phyloP scores from a whole-genome alignment of 2,329 filamentous ascomycete genomes.

The Alternaria arborescens region DNA sequence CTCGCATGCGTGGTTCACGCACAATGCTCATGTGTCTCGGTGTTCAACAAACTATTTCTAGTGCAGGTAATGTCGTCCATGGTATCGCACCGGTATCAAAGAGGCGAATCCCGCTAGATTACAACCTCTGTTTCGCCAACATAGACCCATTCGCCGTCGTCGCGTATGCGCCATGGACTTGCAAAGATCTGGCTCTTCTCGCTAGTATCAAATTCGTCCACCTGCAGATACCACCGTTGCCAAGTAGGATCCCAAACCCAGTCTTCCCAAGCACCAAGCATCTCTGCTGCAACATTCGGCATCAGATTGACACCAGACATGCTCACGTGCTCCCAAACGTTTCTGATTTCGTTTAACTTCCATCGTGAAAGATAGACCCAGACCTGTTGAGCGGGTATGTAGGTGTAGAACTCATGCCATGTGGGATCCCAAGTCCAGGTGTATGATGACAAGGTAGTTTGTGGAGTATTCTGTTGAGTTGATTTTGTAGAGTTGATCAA shows the following conservation, averaged over 20 bases:
- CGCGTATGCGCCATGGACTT: constrained; percentile 22
- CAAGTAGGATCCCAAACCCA: constrained; percentile 27
- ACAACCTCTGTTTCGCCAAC: constrained; percentile 7
- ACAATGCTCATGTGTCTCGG: background rate
- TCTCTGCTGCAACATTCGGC: constrained; percentile 17
- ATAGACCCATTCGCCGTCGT: constrained; percentile 24
- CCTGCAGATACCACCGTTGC: constrained; percentile 27
- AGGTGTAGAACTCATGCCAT: constrained; percentile 27
- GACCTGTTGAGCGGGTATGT: constrained; percentile 4
- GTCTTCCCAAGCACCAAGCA: constrained; percentile 31
- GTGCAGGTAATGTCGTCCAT: background rate
- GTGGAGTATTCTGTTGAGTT: constrained; percentile 8
- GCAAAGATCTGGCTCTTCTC: constrained; percentile 17
- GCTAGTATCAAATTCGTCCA: constrained; percentile 1
- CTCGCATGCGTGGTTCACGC: constrained; percentile 1
- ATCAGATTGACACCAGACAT: constrained; percentile 6
- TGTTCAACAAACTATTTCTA: background rate
- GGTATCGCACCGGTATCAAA: background rate
- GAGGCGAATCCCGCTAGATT: background rate
- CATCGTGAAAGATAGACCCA: constrained; percentile 25
- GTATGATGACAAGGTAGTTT: constrained; percentile 10
- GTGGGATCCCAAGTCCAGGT: constrained; percentile 24
- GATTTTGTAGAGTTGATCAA: constrained; percentile 8
- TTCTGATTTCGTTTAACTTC: constrained; percentile 15
- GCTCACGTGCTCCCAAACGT: constrained; percentile 23